Evolutionary conservation across 2,329 filamentous ascomycete species (phyloP).

Genomic region (Talaromyces marneffei): DNA sequence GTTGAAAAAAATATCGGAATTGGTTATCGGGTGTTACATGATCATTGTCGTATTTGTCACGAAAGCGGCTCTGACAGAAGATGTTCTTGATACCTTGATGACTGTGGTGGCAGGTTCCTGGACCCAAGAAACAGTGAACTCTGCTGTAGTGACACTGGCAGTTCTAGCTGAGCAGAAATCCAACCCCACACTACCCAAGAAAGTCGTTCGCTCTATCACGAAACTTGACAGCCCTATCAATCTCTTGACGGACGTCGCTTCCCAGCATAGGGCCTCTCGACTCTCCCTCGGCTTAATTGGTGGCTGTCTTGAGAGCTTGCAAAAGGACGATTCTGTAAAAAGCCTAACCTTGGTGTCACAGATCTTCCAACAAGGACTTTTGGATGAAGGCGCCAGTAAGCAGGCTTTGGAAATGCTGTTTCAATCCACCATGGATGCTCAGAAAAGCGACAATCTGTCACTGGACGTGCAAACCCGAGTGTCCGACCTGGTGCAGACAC

Average conservation of each 20-base stretch:
- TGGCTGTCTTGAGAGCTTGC: slow-evolving; percentile 29
- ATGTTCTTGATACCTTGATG: slow-evolving; percentile 79
- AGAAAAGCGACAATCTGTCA: slow-evolving; percentile 35
- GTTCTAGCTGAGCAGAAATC: slow-evolving; percentile 76
- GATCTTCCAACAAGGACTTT: slow-evolving; percentile 29
- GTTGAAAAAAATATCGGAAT: slow-evolving; percentile 67
- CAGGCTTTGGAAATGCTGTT: slow-evolving; percentile 31
- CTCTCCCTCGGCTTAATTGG: slow-evolving; percentile 34
- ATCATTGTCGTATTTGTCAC: slow-evolving; percentile 77
- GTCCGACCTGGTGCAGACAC: slow-evolving; percentile 59
- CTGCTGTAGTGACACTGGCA: slow-evolving; percentile 72
- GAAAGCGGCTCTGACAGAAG: slow-evolving; percentile 73
- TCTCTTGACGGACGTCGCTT: slow-evolving; percentile 30
- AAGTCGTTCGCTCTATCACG: slow-evolving; percentile 55
- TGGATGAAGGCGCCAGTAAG: slow-evolving; percentile 27
- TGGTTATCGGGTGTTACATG: slow-evolving; percentile 88
- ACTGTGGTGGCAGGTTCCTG: slow-evolving; percentile 76
- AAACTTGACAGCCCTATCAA: slow-evolving; percentile 29
- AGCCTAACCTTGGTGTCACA: slow-evolving; percentile 45
- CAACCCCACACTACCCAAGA: slow-evolving; percentile 61
- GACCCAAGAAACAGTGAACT: slow-evolving; percentile 64
- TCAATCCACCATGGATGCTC: slow-evolving; percentile 39
- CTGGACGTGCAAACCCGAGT: slow-evolving; percentile 56
- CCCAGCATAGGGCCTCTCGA: slow-evolving; percentile 29
- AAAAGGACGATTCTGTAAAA: slow-evolving; percentile 28